Evolutionary conservation across 1,284 basidiomycete genomes (phyloP).

Genomic region (Ganoderma lucidum): DNA sequence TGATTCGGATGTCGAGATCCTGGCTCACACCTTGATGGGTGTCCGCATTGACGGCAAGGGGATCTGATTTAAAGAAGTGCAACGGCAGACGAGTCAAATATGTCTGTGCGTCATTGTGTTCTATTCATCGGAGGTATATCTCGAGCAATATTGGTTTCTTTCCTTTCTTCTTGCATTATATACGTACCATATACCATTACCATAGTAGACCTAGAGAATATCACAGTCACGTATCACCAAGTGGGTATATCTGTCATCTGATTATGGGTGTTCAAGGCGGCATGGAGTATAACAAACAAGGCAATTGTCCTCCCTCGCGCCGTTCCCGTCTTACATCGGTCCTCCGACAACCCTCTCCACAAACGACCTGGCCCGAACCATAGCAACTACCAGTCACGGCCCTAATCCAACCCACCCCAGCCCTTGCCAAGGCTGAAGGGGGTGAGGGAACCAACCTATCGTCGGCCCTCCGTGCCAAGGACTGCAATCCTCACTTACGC

Average conservation of each 20-base stretch:
- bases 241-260: not conserved
- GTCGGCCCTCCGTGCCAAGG: not conserved
- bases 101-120: not conserved
- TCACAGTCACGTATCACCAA: not conserved
- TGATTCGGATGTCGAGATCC: constrained; percentile 29
- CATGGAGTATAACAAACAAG: not conserved
- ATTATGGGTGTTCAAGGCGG: not conserved
- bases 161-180: not conserved
- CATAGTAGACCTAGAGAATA: not conserved
- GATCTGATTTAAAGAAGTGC: not conserved
- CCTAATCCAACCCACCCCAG: not conserved
- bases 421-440: not conserved
- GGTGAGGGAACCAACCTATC: not conserved
- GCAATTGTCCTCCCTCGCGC: not conserved
- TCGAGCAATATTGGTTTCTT: not conserved
- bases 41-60: constrained; percentile 17
- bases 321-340: constrained; percentile 1
- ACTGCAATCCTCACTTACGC: not conserved
- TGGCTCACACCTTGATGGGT: constrained; percentile 27
- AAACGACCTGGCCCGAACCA: not conserved
- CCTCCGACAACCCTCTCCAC: not conserved
- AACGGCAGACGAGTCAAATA: not conserved
- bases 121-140: not conserved
- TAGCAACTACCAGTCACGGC: not conserved
- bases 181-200: not conserved